Evolutionary conservation across 2,329 filamentous ascomycete species (phyloP).

Genomic region (Fusarium siculi): DNA sequence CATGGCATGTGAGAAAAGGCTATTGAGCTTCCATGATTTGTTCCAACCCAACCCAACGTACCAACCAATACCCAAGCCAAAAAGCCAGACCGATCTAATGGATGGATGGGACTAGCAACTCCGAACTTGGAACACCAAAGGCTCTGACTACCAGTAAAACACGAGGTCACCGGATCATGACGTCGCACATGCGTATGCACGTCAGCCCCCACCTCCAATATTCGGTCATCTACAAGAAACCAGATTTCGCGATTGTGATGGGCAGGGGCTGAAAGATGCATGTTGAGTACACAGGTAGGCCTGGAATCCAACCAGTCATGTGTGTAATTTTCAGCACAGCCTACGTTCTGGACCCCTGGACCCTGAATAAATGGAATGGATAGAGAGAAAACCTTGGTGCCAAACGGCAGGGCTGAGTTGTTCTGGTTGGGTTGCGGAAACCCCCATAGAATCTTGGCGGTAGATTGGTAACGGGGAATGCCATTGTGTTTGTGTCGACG

Average conservation of each 20-base stretch:
- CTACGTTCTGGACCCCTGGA: conserved; percentile 34
- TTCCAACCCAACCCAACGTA: conserved; percentile 16
- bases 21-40: conserved; percentile 28
- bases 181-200: conserved; percentile 43
- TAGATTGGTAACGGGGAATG: conserved; percentile 1
- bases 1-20: not conserved
- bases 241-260: conserved; percentile 33
- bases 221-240: conserved; percentile 31
- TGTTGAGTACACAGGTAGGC: not conserved
- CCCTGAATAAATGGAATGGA: conserved; percentile 21
- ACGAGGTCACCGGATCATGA: conserved; percentile 35
- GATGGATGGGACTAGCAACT: conserved; percentile 7
- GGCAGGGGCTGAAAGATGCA: conserved; percentile 19
- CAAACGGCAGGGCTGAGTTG: conserved; percentile 35
- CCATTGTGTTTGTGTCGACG: not conserved
- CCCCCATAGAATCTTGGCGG: conserved; percentile 14
- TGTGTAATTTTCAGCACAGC: not conserved
- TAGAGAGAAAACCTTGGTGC: conserved; percentile 1
- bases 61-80: conserved; percentile 24
- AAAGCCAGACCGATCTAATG: conserved; percentile 10
- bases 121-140: conserved; percentile 11
- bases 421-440: conserved; percentile 23
- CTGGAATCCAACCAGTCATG: conserved; percentile 21
- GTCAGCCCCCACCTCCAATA: conserved; percentile 35
- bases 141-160: conserved; percentile 6